Percentiles rank a stretch among this genome's conserved stretches.
phyloP scores from a whole-genome alignment of 441 rosid species.

The Cnidoscolus chayamansa region DNA sequence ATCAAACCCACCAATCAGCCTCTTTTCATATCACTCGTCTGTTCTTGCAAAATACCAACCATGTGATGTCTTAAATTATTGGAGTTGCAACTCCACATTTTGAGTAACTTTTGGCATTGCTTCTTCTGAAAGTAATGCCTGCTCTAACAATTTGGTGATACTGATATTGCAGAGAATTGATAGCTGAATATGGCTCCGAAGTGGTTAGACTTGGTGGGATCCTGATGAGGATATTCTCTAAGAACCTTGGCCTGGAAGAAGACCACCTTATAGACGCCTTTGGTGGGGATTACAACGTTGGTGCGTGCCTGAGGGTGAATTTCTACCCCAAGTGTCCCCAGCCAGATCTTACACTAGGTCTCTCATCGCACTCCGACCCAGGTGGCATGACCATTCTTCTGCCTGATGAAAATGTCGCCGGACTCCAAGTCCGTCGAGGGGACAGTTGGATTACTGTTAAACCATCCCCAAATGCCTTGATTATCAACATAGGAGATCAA shows the following conservation, averaged over 20 bases:
- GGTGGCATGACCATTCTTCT: constrained; percentile 83
- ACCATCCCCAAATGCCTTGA: constrained; percentile 64
- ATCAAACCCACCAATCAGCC: neutral
- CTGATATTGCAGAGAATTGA: constrained; percentile 45
- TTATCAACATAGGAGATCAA: constrained; percentile 81
- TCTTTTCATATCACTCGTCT: neutral
- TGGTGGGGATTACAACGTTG: constrained; percentile 61
- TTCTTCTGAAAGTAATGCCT: neutral
- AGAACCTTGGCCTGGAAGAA: constrained; percentile 56
- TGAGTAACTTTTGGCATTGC: neutral
- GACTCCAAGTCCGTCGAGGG: constrained; percentile 59
- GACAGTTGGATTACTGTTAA: constrained; percentile 70
- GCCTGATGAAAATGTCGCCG: constrained; percentile 64
- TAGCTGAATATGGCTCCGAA: constrained; percentile 64
- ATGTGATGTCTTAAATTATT: neutral
- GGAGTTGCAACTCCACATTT: neutral
- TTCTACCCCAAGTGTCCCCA: constrained; percentile 89
- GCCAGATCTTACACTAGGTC: constrained; percentile 79
- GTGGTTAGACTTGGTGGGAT: constrained; percentile 48
- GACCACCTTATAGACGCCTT: constrained; percentile 54
- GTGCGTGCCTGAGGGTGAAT: constrained; percentile 69
- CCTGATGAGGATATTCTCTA: constrained; percentile 61
- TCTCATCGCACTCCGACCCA: constrained; percentile 84
- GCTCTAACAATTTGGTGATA: neutral
- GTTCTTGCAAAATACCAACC: neutral